These are phyloP conservation scores for Ganoderma multipileum DNA, from an alignment of 1,284 basidiomycete genomes.

Conservation along the genomic window DNA sequence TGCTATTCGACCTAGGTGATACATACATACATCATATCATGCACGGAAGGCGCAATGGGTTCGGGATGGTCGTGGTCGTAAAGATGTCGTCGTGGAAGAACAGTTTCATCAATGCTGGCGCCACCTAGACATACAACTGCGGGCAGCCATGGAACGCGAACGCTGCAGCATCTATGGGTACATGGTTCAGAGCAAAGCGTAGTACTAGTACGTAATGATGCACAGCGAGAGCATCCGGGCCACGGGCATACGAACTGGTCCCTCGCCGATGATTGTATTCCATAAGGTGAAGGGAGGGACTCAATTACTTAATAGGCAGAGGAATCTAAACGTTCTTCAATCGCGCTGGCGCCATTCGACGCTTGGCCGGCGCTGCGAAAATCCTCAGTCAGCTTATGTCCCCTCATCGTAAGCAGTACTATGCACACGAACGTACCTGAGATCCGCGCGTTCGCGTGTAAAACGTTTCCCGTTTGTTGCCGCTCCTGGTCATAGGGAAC, in stretches of 20 bases:
- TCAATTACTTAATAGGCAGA: background rate
- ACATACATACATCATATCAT: slow-evolving; percentile 13
- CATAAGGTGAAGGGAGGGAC: background rate
- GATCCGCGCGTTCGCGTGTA: slow-evolving; percentile 20
- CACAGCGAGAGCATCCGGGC: slow-evolving; percentile 9
- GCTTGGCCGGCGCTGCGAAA: slow-evolving; percentile 27
- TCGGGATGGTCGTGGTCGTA: background rate
- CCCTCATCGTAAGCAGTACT: background rate
- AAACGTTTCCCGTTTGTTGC: slow-evolving; percentile 24
- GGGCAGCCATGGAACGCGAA: slow-evolving; percentile 13
- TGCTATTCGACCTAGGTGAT: slow-evolving; percentile 13
- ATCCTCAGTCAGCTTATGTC: background rate
- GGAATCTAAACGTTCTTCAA: background rate
- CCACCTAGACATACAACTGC: slow-evolving; percentile 9
- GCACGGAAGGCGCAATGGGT: background rate
- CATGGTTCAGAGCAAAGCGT: background rate
- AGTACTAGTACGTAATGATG: background rate
- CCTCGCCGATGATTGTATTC: background rate
- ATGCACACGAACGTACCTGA: slow-evolving; percentile 21
- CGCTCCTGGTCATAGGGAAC: slow-evolving; percentile 8
- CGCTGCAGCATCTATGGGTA: background rate
- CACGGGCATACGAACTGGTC: background rate
- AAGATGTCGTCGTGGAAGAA: background rate
- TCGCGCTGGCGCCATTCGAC: slow-evolving; percentile 26
- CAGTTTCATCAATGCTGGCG: background rate